These are phyloP conservation scores for Suillus luteus DNA, from an alignment of 768 basidiomycete genomes.

Conservation along the genomic window DNA sequence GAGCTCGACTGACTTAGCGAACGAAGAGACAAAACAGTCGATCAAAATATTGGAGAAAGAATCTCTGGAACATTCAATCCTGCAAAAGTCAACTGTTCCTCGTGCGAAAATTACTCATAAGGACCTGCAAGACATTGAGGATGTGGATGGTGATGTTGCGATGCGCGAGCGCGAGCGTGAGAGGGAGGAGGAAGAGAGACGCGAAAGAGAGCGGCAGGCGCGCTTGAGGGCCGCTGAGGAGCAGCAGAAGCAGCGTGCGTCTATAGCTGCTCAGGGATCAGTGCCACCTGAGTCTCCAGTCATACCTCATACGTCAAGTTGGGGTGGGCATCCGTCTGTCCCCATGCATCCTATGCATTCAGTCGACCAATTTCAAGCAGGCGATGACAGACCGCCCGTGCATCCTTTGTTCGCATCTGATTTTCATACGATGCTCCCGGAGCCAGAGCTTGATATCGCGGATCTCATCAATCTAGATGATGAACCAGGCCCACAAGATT, in stretches of 20 bases:
- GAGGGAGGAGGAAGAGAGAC: conserved; percentile 66
- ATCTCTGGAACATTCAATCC: conserved; percentile 81
- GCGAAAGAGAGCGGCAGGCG: conserved; percentile 69
- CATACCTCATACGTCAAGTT: conserved; percentile 46
- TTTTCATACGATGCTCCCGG: conserved; percentile 36
- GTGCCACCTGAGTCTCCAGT: conserved; percentile 74
- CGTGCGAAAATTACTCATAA: conserved; percentile 92
- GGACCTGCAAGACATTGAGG: conserved; percentile 89
- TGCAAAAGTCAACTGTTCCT: conserved; percentile 63
- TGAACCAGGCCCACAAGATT: conserved; percentile 44
- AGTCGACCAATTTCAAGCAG: conserved; percentile 28
- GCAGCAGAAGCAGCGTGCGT: conserved; percentile 47
- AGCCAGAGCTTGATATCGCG: conserved; percentile 70
- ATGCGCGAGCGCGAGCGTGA: conserved; percentile 44
- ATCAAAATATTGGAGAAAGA: conserved; percentile 83
- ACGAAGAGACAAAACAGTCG: conserved; percentile 81
- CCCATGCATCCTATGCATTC: conserved; percentile 45
- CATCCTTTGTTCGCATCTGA: conserved; percentile 45
- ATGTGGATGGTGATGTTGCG: conserved; percentile 56
- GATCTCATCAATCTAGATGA: conserved; percentile 82
- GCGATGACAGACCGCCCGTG: conserved; percentile 31
- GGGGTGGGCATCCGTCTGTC: conserved; percentile 65
- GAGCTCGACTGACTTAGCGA: conserved; percentile 87
- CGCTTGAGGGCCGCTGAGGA: conserved; percentile 53
- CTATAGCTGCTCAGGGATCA: conserved; percentile 51